These are phyloP conservation scores for Cladosporium oxysporum DNA, from an alignment of 2,329 filamentous ascomycete genomes.

Conservation along the genomic window DNA sequence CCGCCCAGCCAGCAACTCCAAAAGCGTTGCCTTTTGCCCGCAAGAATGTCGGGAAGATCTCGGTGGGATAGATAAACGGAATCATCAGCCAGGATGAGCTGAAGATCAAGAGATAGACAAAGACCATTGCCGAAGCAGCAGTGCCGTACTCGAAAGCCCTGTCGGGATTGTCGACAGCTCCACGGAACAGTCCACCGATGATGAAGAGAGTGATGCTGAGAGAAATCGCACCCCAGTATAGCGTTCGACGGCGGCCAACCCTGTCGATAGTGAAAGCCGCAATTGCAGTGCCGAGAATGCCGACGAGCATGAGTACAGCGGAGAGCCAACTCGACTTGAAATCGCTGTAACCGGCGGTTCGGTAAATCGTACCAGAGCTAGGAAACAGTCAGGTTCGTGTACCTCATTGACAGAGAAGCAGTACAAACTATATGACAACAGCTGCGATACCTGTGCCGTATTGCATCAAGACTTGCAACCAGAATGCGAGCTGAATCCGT, in stretches of 20 bases:
- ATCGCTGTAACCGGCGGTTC: slow-evolving; percentile 34
- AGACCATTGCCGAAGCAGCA: slow-evolving; percentile 37
- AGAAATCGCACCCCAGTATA: slow-evolving; percentile 40
- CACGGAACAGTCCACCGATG: slow-evolving; percentile 23
- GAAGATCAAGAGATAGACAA: slow-evolving; percentile 36
- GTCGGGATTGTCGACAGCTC: slow-evolving; percentile 12
- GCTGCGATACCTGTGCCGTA: slow-evolving; percentile 36
- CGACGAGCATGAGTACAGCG: slow-evolving; percentile 32
- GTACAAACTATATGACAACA: slow-evolving; percentile 24
- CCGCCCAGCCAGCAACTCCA: slow-evolving; percentile 24
- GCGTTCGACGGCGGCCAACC: slow-evolving; percentile 40
- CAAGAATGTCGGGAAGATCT: slow-evolving; percentile 23
- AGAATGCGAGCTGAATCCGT: slow-evolving; percentile 34
- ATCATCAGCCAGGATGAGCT: slow-evolving; percentile 36
- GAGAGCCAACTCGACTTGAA: slow-evolving; percentile 34
- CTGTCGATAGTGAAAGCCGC: slow-evolving; percentile 40
- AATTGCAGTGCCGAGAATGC: slow-evolving; percentile 34
- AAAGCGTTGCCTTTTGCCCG: slow-evolving; percentile 24
- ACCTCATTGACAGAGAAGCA: slow-evolving; percentile 26
- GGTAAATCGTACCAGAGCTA: slow-evolving; percentile 33
- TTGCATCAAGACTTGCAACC: slow-evolving; percentile 38
- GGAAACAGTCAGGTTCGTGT: slow-evolving; percentile 26
- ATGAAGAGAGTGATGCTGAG: slow-evolving; percentile 30
- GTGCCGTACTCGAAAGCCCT: slow-evolving; percentile 34
- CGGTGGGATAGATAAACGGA: slow-evolving; percentile 29